A percentile compares a stretch with the other conserved stretches of the same genome.
Conservation (phyloP, 2,329 filamentous ascomycete species). For the Proliferodiscus dingleyae region DNA sequence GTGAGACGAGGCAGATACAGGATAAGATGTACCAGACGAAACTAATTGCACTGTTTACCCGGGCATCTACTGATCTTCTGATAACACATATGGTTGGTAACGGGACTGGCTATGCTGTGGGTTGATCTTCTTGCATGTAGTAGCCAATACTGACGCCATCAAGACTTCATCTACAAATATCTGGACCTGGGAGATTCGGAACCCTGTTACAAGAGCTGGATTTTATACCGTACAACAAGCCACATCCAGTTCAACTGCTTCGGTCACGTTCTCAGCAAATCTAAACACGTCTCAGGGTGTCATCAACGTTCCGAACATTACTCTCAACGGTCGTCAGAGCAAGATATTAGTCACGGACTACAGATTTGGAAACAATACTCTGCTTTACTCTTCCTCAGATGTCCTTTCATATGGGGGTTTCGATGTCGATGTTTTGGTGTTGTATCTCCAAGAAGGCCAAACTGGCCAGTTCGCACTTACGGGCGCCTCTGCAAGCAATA, state of each 20-base stretch:
- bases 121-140: neutral
- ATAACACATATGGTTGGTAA: conserved; percentile 51
- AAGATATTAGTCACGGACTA: conserved; percentile 53
- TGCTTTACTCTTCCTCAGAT: conserved; percentile 49
- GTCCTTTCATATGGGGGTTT: conserved; percentile 45
- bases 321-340: conserved; percentile 47
- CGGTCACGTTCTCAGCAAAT: conserved; percentile 42
- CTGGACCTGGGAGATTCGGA: conserved; percentile 48
- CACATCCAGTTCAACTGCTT: conserved; percentile 39
- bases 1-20: conserved; percentile 49
- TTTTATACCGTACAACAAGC: conserved; percentile 48
- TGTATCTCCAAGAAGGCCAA: conserved; percentile 46
- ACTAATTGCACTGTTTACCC: conserved; percentile 48
- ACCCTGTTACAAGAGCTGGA: conserved; percentile 43
- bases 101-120: conserved; percentile 43
- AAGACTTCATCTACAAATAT: conserved; percentile 34
- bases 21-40: conserved; percentile 51
- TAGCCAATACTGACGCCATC: conserved; percentile 8
- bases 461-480: conserved; percentile 47
- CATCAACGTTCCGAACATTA: conserved; percentile 41
- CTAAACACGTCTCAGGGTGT: conserved; percentile 43
- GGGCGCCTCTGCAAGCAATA: conserved; percentile 30
- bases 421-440: conserved; percentile 41
- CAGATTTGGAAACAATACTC: conserved; percentile 39
- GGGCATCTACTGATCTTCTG: conserved; percentile 45